A percentile compares a stretch with the other conserved stretches of the same genome.
Conservation (phyloP, 306 rosid genomes). For the Corylus americana region DNA sequence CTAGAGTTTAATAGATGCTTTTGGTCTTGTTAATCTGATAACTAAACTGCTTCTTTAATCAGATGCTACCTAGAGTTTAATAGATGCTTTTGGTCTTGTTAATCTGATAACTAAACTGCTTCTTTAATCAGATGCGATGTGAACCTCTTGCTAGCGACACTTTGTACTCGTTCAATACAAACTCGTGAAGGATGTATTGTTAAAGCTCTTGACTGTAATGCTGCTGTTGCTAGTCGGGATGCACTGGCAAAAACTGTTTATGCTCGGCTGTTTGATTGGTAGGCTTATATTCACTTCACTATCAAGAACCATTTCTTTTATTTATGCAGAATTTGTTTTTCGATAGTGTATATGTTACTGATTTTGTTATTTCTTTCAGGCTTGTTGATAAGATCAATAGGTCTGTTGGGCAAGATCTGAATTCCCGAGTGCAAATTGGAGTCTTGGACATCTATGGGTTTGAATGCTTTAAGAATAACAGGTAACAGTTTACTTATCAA, state of each 20-base stretch:
- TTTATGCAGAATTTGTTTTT: constrained; percentile 12
- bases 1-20: constrained; percentile 8
- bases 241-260: constrained; percentile 92
- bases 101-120: constrained; percentile 15
- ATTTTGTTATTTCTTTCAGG: constrained; percentile 54
- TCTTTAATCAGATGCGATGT: constrained; percentile 68
- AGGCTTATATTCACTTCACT: constrained; percentile 31
- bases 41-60: too few relatives aligned
- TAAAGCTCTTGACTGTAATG: constrained; percentile 90
- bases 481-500: constrained; percentile 41
- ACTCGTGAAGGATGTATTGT: constrained; percentile 89
- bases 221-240: constrained; percentile 90
- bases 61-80: constrained; percentile 1
- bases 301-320: not conserved
- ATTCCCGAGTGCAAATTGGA: constrained; percentile 80
- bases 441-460: constrained; percentile 96
- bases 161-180: constrained; percentile 87
- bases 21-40: constrained; percentile 6
- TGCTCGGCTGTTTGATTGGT: constrained; percentile 92
- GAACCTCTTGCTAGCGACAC: constrained; percentile 67
- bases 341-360: not conserved
- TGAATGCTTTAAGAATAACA: constrained; percentile 95
- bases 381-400: constrained; percentile 91
- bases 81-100: constrained; percentile 11
- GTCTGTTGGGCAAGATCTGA: constrained; percentile 88